Base-by-base conservation (phyloP, 2,329 filamentous ascomycete species). In the Thielaviopsis ethacetica region DNA sequence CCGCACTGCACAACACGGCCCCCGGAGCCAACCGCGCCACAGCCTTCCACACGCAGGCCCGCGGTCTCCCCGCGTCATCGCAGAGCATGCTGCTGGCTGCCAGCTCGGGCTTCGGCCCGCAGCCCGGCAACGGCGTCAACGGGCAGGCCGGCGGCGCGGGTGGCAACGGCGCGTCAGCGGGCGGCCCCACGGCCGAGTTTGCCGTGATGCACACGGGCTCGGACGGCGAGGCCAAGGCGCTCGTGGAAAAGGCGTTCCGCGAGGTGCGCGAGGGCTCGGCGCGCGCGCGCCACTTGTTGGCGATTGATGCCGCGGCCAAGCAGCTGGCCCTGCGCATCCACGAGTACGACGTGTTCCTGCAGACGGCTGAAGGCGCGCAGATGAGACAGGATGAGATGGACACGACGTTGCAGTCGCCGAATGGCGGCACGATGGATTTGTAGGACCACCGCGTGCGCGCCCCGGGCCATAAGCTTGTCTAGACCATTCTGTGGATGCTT, bases 241-340 rank as follows among this genome's bases (percentile, higher is more conserved):
- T 73, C n/a, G 64, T 76, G 53, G 72, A 74, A 61, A 71, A 73
- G 60, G 74, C 75, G 3, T 71, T 80, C 67, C 67, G 68, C 13
- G 73, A 77, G 56, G 72, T 75, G 22, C 71, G 73, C 27, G 63
- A 65, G 17, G 71, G 74, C 30, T 72, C 76, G 62, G 71, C 69
- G 63, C 70, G 71, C 56, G 71, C 73, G 1, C 71, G 78, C 4
- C 70, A 73, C 56, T 69, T 80, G 61, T 72, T 77, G 56, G 72
- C 76, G 63, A 74, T 82, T 57, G 77, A 82, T 63, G 70, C 75
- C 51, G 72, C 76, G 2, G 77, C 79, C 13, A 74, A 76, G 65
- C 76, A 81, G 67, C 71, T 82, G 34, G 78, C 76, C 6, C 70
- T 78, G 64, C 73, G 75, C 27, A 73, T 81, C 52, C 70, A 72